Evolutionary conservation across 2,329 filamentous ascomycete species (phyloP).

Genomic region (Alternaria metachromatica): DNA sequence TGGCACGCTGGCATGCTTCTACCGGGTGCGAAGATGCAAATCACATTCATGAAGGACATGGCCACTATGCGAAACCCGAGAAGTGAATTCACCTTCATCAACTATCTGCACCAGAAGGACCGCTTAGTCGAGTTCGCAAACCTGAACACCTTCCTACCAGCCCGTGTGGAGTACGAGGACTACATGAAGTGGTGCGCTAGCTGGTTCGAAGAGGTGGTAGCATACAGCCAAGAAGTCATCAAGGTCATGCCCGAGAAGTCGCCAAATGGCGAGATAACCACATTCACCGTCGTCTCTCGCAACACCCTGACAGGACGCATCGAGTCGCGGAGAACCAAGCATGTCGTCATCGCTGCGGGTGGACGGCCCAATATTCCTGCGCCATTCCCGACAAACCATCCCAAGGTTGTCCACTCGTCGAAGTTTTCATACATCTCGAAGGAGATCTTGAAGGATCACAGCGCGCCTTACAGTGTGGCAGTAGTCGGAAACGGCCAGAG

Average conservation of each 20-base stretch:
- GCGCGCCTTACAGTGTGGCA: constrained; percentile 73
- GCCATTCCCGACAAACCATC: constrained; percentile 71
- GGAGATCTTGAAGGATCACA: constrained; percentile 63
- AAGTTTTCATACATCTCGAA: constrained; percentile 75
- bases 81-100: constrained; percentile 93
- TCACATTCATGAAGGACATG: constrained; percentile 95
- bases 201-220: constrained; percentile 75
- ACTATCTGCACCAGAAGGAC: constrained; percentile 83
- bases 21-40: constrained; percentile 94
- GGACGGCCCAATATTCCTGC: constrained; percentile 74
- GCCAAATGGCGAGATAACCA: constrained; percentile 61
- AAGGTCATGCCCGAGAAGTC: constrained; percentile 68
- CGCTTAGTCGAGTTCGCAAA: constrained; percentile 93
- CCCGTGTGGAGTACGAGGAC: constrained; percentile 89
- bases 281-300: constrained; percentile 71
- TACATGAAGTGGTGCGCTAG: constrained; percentile 92
- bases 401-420: constrained; percentile 85
- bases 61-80: constrained; percentile 86
- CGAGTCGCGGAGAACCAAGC: constrained; percentile 64
- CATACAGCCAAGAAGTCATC: constrained; percentile 79
- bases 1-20: constrained; percentile 98
- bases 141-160: constrained; percentile 84
- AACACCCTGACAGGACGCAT: constrained; percentile 64
- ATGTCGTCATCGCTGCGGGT: constrained; percentile 74
- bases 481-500: constrained; percentile 91